Base-by-base conservation (phyloP, 2,329 filamentous ascomycete species). In the Aureobasidium zeae region DNA sequence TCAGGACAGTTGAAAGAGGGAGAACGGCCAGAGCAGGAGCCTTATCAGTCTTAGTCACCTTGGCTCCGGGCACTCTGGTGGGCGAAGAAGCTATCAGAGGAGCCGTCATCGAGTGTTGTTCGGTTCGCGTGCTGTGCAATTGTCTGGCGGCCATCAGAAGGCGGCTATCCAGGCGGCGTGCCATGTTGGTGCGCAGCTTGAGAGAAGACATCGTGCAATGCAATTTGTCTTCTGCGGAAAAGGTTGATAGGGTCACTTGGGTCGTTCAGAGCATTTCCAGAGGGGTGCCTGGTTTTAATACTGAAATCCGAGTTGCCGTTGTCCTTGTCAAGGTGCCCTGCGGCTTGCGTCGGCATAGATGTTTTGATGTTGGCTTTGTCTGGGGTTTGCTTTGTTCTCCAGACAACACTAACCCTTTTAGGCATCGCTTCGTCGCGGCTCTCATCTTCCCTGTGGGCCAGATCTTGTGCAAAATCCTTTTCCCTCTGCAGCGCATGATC, bases 1-100 rank as follows among this genome's bases (percentile, higher is more conserved):
- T 78, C 13, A 87, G 60, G 26, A 88, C 68, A 46, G 76, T 77
- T 46, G 68, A 69, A 3, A 85, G 65, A 0, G 83, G 81, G 25
- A 87, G 70, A 29, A 83, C 71, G 0, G 79, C 75, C 16, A 87
- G 69, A 2, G 79, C 72, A 3, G 64, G 25, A 37, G 35, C 31
- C 32, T 38, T 41, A 21, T 41, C 32, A 28, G 28, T 32, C 37
- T 41, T 41, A 32, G 37, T 41, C 26, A 32, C 28, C 30, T 43
- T 43, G 16, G 39, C 33, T 26, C 39, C 39, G 21, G 30, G 29
- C 16, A 31, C 15, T 17, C 32, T 32, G 15, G 26, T 43, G 39
- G 39, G 39, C 12, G 34, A 16, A 21, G 30, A 22, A 26, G 29
- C 29, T 16, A 33, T 21, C 29, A 25, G 30, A 26, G 29, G 29